Evolutionary conservation across 2,329 filamentous ascomycete species (phyloP).

Genomic region (Paecilomyces fulvus): DNA sequence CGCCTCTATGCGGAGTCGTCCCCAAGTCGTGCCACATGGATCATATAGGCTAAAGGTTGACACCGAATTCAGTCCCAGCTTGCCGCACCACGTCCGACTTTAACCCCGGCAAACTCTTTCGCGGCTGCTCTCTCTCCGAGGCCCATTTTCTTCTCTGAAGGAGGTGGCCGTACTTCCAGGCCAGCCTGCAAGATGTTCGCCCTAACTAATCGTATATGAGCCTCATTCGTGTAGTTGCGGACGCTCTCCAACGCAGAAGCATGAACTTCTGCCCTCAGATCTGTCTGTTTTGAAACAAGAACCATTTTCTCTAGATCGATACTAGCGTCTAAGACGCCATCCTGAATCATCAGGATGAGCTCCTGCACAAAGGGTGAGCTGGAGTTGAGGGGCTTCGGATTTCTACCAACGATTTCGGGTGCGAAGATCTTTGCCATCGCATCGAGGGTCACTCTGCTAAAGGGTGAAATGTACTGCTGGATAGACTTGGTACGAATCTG

Average conservation of each 20-base stretch:
- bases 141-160: slow-evolving; percentile 5
- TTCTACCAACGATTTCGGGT: slow-evolving; percentile 24
- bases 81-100: neutral
- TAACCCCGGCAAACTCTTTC: neutral
- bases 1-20: neutral
- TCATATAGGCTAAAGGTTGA: neutral
- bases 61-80: neutral
- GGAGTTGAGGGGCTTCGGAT: slow-evolving; percentile 55
- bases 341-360: slow-evolving; percentile 67
- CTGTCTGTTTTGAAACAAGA: slow-evolving; percentile 61
- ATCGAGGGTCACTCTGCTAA: slow-evolving; percentile 73
- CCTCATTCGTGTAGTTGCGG: slow-evolving; percentile 63
- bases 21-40: neutral
- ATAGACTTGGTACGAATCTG: slow-evolving; percentile 84
- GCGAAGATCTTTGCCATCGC: slow-evolving; percentile 73
- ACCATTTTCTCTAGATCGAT: slow-evolving; percentile 79
- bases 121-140: neutral
- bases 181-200: slow-evolving; percentile 69
- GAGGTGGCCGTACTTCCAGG: slow-evolving; percentile 53
- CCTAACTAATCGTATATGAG: slow-evolving; percentile 66
- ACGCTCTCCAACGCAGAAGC: slow-evolving; percentile 59
- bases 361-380: slow-evolving; percentile 46
- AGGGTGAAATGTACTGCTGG: slow-evolving; percentile 83
- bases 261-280: slow-evolving; percentile 64
- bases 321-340: slow-evolving; percentile 62